Percentiles rank a stretch among this genome's conserved stretches.
Conservation (phyloP, 2,329 filamentous ascomycete genomes). For the Nigrograna mackinnonii region DNA sequence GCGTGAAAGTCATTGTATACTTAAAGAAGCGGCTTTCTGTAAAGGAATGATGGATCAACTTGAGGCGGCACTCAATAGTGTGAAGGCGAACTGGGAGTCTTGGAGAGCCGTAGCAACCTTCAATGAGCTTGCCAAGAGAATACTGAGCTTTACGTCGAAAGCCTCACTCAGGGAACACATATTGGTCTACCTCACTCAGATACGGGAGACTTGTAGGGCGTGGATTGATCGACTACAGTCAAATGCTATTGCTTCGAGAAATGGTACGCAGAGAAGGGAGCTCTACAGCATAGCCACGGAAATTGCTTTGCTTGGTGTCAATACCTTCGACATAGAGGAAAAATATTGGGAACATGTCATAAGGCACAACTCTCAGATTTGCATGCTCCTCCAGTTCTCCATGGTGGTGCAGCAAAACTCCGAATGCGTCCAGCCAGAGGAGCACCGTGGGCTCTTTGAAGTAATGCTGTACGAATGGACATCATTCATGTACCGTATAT, state of each 20-base stretch:
- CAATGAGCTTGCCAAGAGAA: constrained; percentile 44
- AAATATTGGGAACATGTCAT: constrained; percentile 33
- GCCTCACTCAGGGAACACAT: constrained; percentile 28
- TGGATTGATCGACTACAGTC: constrained; percentile 46
- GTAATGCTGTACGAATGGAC: constrained; percentile 19
- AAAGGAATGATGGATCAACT: constrained; percentile 17
- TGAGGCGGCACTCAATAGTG: constrained; percentile 6
- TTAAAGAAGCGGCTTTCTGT: constrained; percentile 40
- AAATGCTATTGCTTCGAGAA: constrained; percentile 19
- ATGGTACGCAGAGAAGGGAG: constrained; percentile 28
- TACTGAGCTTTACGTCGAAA: constrained; percentile 35
- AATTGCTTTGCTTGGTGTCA: constrained; percentile 46
- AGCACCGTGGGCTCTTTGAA: constrained; percentile 4
- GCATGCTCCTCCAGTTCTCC: constrained; percentile 22
- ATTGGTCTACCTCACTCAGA: constrained; percentile 32
- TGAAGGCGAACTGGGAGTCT: constrained; percentile 40
- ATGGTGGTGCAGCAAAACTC: constrained; percentile 23
- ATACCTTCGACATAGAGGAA: constrained; percentile 51
- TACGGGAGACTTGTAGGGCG: constrained; percentile 38
- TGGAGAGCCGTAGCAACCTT: constrained; percentile 45
- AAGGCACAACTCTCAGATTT: constrained; percentile 8
- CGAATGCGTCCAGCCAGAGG: neutral
- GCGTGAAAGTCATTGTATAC: constrained; percentile 41
- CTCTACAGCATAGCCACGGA: constrained; percentile 42
- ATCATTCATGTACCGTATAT: too few species aligned